Percentiles rank a stretch among this genome's conserved stretches.
Conservation (phyloP, 2,329 filamentous ascomycete genomes). For the Septoria petroselini region DNA sequence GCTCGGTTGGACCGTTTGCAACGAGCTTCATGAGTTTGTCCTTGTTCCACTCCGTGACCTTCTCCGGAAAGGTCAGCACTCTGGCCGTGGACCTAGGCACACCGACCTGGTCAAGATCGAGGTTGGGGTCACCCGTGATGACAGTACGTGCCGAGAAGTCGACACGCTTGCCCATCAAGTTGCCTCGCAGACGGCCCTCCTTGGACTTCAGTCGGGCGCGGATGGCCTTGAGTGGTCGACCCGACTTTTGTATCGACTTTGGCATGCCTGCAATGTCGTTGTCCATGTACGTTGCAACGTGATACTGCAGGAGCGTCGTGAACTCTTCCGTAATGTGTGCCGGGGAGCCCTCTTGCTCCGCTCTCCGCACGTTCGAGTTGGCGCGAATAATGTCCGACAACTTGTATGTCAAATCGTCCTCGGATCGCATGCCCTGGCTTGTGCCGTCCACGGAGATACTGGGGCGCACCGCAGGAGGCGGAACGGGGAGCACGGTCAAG, state of each 20-base stretch:
- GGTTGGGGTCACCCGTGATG: conserved; percentile 96
- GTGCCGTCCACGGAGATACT: conserved; percentile 97
- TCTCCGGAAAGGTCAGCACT: conserved; percentile 93
- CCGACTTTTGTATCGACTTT: conserved; percentile 93
- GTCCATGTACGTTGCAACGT: conserved; percentile 99
- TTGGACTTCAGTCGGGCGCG: conserved; percentile 98
- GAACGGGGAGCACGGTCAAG: conserved; percentile 88
- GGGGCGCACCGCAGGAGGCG: conserved; percentile 89
- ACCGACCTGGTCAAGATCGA: conserved; percentile 95
- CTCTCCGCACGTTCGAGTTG: conserved; percentile 90
- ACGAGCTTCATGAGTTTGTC: conserved; percentile 85
- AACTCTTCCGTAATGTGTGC: conserved; percentile 90
- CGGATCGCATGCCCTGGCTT: conserved; percentile 84
- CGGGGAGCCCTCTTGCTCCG: conserved; percentile 85
- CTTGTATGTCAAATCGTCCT: conserved; percentile 99
- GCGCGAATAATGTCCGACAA: conserved; percentile 96
- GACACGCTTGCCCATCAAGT: conserved; percentile 99
- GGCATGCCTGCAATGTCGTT: conserved; percentile 97
- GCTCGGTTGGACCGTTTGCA: conserved; percentile 88
- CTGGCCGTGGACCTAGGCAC: conserved; percentile 90
- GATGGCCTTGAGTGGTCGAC: conserved; percentile 93
- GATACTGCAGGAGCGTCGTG: conserved; percentile 88
- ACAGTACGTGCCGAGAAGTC: conserved; percentile 99
- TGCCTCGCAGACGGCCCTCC: conserved; percentile 94
- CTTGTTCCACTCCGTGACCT: conserved; percentile 97